Evolutionary conservation across 179 eudicot genomes (phyloP).

Genomic region (Beta lomatogona): DNA sequence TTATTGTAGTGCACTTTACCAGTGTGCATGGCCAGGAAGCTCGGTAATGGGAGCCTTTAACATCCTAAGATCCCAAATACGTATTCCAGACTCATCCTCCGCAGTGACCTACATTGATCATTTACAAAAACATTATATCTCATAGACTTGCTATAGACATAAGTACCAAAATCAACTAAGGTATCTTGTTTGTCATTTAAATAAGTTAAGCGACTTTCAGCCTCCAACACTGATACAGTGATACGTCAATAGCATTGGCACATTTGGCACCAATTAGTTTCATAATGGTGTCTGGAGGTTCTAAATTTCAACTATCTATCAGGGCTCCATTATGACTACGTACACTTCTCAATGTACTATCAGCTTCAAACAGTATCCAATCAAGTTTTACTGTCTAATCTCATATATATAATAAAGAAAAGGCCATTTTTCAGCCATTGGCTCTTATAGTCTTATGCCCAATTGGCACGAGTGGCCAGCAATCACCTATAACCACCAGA

Average conservation of each 20-base stretch:
- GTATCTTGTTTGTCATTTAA: neutral
- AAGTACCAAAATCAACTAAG: slow-evolving; percentile 1
- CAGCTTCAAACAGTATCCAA: neutral
- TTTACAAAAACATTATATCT: slow-evolving; percentile 3
- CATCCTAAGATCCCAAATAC: slow-evolving; percentile 97
- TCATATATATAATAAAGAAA: neutral
- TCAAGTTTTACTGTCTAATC: neutral
- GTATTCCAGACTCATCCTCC: slow-evolving; percentile 92
- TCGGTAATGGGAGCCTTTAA: slow-evolving; percentile 69
- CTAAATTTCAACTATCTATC: neutral
- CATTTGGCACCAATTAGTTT: neutral
- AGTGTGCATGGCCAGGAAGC: slow-evolving; percentile 97
- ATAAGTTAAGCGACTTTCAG: neutral
- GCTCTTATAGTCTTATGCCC: neutral
- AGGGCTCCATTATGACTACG: neutral
- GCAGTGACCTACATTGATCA: slow-evolving; percentile 70
- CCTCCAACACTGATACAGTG: neutral
- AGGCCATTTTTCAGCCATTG: too few species aligned
- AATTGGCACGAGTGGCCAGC: neutral
- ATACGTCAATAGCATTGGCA: neutral
- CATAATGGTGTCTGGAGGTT: neutral
- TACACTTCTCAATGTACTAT: neutral
- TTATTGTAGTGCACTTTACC: slow-evolving; percentile 45
- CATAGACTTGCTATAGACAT: neutral
- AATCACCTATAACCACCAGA: neutral